These are phyloP conservation scores for Neurospora sublineolata DNA, from an alignment of 495 filamentous ascomycete species.

Conservation along the genomic window DNA sequence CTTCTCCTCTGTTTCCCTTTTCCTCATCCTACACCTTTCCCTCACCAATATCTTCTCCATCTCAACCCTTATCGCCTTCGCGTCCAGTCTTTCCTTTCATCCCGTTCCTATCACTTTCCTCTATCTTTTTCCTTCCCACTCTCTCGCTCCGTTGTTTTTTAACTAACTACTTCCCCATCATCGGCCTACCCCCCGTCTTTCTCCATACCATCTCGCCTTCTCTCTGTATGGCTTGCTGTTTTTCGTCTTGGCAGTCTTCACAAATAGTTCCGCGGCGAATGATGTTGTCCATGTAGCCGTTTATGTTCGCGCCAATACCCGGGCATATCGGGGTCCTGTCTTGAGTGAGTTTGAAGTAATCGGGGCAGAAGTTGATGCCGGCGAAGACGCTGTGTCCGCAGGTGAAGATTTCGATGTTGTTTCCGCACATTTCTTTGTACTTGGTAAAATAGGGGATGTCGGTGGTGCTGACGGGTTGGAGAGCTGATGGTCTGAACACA, in stretches of 20 bases:
- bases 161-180: not conserved
- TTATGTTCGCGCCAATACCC: not conserved
- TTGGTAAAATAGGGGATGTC: not conserved
- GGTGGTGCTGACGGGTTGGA: not conserved
- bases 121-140: not conserved
- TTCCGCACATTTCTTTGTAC: not conserved
- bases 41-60: not conserved
- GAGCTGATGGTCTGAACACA: fast-evolving
- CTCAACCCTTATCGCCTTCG: not conserved
- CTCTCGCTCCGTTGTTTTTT: not conserved
- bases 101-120: not conserved
- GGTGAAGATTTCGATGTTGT: not conserved
- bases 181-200: not conserved
- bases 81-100: not conserved
- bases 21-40: not conserved
- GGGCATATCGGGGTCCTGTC: not conserved
- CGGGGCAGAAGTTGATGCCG: not conserved
- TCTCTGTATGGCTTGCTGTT: not conserved
- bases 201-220: not conserved
- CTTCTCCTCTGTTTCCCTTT: not conserved
- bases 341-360: not conserved
- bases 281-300: not conserved
- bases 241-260: not conserved
- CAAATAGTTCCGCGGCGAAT: not conserved
- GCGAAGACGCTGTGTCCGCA: not conserved